These are phyloP conservation scores for Exophiala mesophila DNA, from an alignment of 2,329 filamentous ascomycete species.

Conservation along the genomic window DNA sequence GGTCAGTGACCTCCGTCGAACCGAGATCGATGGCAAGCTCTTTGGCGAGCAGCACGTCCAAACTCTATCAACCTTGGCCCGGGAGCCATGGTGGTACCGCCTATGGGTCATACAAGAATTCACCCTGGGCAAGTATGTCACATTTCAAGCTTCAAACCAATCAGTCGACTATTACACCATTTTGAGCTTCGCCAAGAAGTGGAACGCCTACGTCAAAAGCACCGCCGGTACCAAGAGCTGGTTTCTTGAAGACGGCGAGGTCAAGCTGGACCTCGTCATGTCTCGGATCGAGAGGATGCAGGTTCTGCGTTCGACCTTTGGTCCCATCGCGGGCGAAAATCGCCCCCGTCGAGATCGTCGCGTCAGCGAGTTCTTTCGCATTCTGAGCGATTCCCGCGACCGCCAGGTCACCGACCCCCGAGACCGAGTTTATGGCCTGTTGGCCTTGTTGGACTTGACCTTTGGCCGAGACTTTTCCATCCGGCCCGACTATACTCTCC, in stretches of 20 bases:
- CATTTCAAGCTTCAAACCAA: neutral
- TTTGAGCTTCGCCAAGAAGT: neutral
- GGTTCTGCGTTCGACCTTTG: neutral
- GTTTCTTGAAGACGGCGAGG: neutral
- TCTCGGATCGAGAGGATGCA: neutral
- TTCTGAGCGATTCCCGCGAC: neutral
- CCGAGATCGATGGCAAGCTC: neutral
- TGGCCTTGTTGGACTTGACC: neutral
- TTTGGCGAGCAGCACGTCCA: neutral
- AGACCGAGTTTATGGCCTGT: neutral
- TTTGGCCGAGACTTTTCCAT: neutral
- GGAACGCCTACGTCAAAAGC: neutral
- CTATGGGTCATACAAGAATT: neutral
- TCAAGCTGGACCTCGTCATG: neutral
- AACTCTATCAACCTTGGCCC: neutral
- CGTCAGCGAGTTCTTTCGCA: neutral
- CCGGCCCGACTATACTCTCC: neutral
- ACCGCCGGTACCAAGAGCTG: neutral
- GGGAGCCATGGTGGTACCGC: neutral
- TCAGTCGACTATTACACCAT: neutral
- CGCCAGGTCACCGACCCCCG: neutral
- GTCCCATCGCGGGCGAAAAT: neutral
- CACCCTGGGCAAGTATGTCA: neutral
- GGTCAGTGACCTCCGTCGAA: neutral
- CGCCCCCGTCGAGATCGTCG: neutral